Evolutionary conservation across 2,329 filamentous ascomycete genomes (phyloP).

Genomic region (Trichophyton equinum): DNA sequence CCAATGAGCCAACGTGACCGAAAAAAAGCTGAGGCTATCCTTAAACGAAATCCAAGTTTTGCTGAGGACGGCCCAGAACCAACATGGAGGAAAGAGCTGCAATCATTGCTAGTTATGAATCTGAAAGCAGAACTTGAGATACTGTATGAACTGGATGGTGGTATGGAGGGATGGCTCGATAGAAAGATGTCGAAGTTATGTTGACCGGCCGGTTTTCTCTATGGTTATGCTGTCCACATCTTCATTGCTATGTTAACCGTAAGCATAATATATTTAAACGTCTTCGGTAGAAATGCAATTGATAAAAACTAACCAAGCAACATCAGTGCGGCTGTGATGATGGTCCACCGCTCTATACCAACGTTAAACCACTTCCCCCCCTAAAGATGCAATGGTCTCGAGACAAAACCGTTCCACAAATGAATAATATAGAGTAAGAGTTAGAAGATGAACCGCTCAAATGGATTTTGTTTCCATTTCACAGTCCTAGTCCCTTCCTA

Average conservation of each 20-base stretch:
- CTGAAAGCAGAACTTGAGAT: constrained; percentile 51
- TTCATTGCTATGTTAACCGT: background rate
- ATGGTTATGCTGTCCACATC: background rate
- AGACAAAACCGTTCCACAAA: background rate
- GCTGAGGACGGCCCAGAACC: constrained; percentile 33
- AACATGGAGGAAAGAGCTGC: constrained; percentile 41
- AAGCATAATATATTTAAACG: background rate
- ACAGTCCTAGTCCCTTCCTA: constrained; percentile 63
- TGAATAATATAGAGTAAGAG: background rate
- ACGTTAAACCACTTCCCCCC: background rate
- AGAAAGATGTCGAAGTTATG: constrained; percentile 5
- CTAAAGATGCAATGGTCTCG: background rate
- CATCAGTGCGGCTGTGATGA: background rate
- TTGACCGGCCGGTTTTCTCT: background rate
- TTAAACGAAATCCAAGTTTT: constrained; percentile 34
- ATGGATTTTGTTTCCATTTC: constrained; percentile 16
- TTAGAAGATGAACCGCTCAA: background rate
- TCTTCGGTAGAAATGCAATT: background rate
- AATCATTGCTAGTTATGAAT: constrained; percentile 50
- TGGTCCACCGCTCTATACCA: background rate
- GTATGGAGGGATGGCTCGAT: constrained; percentile 35
- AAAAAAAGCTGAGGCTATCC: constrained; percentile 42
- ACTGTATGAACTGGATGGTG: constrained; percentile 33
- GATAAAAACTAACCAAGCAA: background rate
- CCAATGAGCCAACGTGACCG: constrained; percentile 42